Conservation (phyloP, 495 filamentous ascomycete species). For the Venustampulla echinocandica region DNA sequence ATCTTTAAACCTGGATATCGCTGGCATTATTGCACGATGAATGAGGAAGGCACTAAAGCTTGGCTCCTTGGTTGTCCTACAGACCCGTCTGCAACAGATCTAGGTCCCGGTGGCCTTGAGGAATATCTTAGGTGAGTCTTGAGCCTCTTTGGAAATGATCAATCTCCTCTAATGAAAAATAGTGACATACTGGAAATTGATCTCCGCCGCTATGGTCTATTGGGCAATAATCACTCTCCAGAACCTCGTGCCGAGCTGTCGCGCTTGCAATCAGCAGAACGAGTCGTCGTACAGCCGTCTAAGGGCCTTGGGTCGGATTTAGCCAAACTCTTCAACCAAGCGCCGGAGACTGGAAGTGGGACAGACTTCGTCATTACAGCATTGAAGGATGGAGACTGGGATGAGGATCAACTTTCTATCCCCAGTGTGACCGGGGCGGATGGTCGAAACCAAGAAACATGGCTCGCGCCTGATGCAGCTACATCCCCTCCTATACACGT, state of each 20-base stretch:
- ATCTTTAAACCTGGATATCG: constrained; percentile 80
- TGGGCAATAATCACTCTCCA: constrained; percentile 65
- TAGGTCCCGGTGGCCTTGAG: constrained; percentile 48
- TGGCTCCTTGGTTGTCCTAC: constrained; percentile 91
- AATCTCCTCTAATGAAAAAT: constrained; percentile 2
- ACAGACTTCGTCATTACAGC: constrained; percentile 83
- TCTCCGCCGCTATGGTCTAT: constrained; percentile 69
- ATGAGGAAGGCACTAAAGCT: constrained; percentile 86
- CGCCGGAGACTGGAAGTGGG: constrained; percentile 68
- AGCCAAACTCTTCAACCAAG: constrained; percentile 72
- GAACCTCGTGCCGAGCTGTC: constrained; percentile 50
- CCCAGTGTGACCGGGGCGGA: constrained; percentile 34
- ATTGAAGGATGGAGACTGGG: constrained; percentile 55
- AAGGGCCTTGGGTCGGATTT: constrained; percentile 74
- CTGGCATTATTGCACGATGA: constrained; percentile 96
- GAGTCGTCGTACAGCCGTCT: constrained; percentile 30
- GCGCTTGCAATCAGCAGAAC: constrained; percentile 35
- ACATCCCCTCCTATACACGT: constrained; percentile 87
- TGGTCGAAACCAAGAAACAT: constrained; percentile 42
- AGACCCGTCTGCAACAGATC: constrained; percentile 43
- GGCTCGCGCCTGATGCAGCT: constrained; percentile 50
- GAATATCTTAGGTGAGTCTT: constrained; percentile 60
- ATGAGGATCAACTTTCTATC: constrained; percentile 52
- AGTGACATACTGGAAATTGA: constrained; percentile 87
- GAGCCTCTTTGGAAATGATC: no score